Evolutionary conservation across 2,329 filamentous ascomycete genomes (phyloP).

Genomic region (Tetracladium maxilliforme): DNA sequence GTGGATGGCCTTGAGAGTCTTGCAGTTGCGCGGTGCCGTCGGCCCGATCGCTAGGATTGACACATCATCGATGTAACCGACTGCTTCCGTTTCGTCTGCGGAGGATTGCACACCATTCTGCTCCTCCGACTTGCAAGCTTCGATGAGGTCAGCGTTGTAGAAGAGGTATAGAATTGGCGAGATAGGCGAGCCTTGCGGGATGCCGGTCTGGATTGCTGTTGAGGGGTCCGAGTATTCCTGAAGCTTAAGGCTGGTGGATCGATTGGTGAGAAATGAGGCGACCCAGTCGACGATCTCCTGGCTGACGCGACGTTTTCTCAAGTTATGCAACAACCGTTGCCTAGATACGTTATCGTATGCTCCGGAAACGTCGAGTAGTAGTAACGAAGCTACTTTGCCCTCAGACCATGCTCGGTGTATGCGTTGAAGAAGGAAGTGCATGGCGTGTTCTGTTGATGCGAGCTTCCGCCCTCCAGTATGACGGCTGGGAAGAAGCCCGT

Average conservation of each 20-base stretch:
- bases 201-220: slow-evolving; percentile 8
- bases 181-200: slow-evolving; percentile 14
- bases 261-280: slow-evolving; percentile 7
- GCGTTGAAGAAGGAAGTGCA: slow-evolving; percentile 12
- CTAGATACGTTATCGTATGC: slow-evolving; percentile 15
- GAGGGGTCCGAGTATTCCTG: slow-evolving; percentile 6
- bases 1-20: slow-evolving; percentile 5
- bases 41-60: slow-evolving; percentile 7
- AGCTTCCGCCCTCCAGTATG: slow-evolving; percentile 13
- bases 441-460: slow-evolving; percentile 11
- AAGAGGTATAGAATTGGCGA: slow-evolving; percentile 16
- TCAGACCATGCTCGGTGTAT: slow-evolving; percentile 10
- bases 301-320: slow-evolving; percentile 7
- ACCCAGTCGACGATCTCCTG: slow-evolving; percentile 8
- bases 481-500: too few species aligned
- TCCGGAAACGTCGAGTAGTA: slow-evolving; percentile 14
- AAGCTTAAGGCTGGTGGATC: slow-evolving; percentile 8
- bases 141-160: slow-evolving; percentile 15
- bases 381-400: slow-evolving; percentile 12
- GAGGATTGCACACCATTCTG: too few species aligned
- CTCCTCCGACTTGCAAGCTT: slow-evolving; percentile 7
- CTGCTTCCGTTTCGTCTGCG: too few species aligned
- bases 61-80: slow-evolving; percentile 12
- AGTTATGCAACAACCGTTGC: slow-evolving; percentile 10
- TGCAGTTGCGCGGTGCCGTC: slow-evolving; percentile 7